phyloP scores from a whole-genome alignment of 495 filamentous ascomycete genomes.

The Chaetomium tenue region DNA sequence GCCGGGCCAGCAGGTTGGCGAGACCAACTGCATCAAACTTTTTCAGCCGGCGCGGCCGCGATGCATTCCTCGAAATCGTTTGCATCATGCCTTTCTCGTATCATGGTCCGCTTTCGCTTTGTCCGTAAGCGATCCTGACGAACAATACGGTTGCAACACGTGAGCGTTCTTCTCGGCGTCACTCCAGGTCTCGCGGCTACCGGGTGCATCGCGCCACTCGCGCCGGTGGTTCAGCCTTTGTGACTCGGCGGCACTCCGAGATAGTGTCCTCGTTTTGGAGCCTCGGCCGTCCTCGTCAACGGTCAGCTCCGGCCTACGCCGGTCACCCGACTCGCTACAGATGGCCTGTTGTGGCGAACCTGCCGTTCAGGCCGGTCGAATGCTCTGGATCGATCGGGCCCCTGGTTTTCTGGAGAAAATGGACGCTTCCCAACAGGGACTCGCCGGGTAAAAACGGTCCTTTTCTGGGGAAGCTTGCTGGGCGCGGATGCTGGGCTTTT shows the following conservation, averaged over 20 bases:
- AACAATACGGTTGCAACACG: not conserved
- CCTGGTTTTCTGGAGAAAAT: not conserved
- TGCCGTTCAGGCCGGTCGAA: constrained; percentile 1
- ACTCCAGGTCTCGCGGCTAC: not conserved
- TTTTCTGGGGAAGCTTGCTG: constrained; percentile 27
- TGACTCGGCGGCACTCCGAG: constrained; percentile 15
- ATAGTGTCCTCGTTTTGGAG: not conserved
- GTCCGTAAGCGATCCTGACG: no score
- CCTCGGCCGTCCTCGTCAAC: not conserved
- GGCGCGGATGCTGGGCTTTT: not conserved
- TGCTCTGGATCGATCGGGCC: not conserved
- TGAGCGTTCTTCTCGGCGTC: not conserved
- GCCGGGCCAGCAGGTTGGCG: not conserved
- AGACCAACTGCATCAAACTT: not conserved
- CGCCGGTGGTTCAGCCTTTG: constrained; percentile 4
- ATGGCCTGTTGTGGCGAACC: not conserved
- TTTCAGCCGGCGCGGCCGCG: not conserved
- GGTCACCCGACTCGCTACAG: constrained; percentile 11
- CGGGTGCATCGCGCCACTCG: not conserved
- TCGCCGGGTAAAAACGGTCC: constrained; percentile 35
- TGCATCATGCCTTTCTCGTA: not conserved
- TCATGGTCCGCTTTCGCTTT: not conserved
- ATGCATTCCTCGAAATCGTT: constrained; percentile 3
- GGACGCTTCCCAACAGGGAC: constrained; percentile 9
- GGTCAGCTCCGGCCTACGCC: constrained; percentile 3